phyloP scores from a whole-genome alignment of 1,284 basidiomycete genomes.

The Meira nashicola region DNA sequence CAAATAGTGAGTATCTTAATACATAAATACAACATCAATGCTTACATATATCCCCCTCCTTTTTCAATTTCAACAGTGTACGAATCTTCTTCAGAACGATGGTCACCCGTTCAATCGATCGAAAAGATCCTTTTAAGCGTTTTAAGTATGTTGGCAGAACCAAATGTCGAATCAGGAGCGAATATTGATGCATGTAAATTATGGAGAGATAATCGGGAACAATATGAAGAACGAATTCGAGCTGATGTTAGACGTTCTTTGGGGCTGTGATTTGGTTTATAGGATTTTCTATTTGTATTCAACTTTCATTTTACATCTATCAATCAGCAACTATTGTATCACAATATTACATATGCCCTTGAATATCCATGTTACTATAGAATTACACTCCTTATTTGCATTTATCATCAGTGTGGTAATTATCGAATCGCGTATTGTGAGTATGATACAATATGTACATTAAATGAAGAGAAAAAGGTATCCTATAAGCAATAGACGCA shows the following conservation, averaged over 20 bases:
- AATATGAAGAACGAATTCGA: constrained; percentile 48
- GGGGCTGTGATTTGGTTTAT: constrained; percentile 25
- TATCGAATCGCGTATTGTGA: neutral
- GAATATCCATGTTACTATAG: no score
- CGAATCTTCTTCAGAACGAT: constrained; percentile 90
- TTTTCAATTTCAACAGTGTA: constrained; percentile 49
- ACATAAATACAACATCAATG: neutral
- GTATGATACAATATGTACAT: neutral
- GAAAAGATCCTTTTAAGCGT: constrained; percentile 68
- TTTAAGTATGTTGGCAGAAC: constrained; percentile 98
- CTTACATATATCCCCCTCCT: no score
- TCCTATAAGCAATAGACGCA: neutral
- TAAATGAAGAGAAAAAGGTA: neutral
- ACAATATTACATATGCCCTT: no score
- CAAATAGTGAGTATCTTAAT: constrained; percentile 50
- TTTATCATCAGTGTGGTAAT: neutral
- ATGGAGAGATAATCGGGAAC: constrained; percentile 46
- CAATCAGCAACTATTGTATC: no score
- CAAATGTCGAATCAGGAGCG: constrained; percentile 96
- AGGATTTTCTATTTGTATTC: neutral
- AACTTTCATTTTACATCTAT: neutral
- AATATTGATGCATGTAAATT: constrained; percentile 71
- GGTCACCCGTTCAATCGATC: constrained; percentile 95
- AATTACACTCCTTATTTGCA: no score
- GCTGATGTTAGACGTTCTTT: constrained; percentile 46